A percentile compares a stretch with the other conserved stretches of the same genome.
Evolutionary conservation across 306 rosid species (phyloP).

Genomic region (Lathyrus oleraceus): DNA sequence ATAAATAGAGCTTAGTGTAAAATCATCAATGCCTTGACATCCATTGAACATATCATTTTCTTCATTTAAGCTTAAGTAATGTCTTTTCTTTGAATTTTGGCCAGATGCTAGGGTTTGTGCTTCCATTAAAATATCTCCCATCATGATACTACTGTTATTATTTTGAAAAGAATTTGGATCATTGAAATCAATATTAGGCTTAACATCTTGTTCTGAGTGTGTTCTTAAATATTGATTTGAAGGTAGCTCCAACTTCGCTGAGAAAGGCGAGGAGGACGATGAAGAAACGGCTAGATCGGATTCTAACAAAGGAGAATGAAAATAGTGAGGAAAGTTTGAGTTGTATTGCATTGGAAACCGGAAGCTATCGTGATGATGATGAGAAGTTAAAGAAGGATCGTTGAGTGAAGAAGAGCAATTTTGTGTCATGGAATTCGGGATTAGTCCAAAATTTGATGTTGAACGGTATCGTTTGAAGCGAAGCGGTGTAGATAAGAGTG

Average conservation of each 20-base stretch:
- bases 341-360: constrained; percentile 47
- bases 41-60: constrained; percentile 46
- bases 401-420: not conserved
- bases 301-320: constrained; percentile 46
- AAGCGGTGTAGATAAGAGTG: constrained; percentile 46
- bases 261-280: constrained; percentile 28
- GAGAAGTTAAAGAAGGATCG: not conserved
- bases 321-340: constrained; percentile 38
- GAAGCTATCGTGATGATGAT: constrained; percentile 38
- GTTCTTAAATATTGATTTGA: constrained; percentile 58
- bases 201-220: constrained; percentile 35
- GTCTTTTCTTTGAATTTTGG: constrained; percentile 39
- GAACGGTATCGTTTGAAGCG: constrained; percentile 53
- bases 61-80: constrained; percentile 45
- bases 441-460: not conserved
- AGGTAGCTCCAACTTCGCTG: constrained; percentile 62
- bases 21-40: constrained; percentile 43
- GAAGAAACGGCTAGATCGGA: constrained; percentile 32
- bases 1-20: constrained; percentile 37
- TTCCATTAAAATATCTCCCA: constrained; percentile 64
- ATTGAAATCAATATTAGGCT: constrained; percentile 33
- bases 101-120: constrained; percentile 49
- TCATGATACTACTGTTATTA: constrained; percentile 35
- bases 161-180: constrained; percentile 31
- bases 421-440: constrained; percentile 16